Percentiles rank a stretch among this genome's conserved stretches.
These are phyloP conservation scores for Emergomyces orientalis DNA, from an alignment of 2,329 filamentous ascomycete genomes.

Conservation along the genomic window DNA sequence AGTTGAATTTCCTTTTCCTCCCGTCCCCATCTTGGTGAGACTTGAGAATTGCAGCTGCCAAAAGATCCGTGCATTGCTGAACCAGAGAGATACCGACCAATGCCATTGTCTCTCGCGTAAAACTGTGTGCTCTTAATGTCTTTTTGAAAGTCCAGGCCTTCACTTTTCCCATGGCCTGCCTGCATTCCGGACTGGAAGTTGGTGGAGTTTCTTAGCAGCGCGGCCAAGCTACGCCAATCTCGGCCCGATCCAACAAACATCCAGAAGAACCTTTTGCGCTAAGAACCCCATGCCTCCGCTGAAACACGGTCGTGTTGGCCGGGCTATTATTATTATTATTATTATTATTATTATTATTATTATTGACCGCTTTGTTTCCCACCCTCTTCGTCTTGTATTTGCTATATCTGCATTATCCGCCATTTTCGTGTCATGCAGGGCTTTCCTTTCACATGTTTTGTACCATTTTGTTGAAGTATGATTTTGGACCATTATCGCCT, in stretches of 20 bases:
- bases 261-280: background rate
- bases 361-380: background rate
- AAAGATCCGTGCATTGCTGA: background rate
- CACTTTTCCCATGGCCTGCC: background rate
- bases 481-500: background rate
- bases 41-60: background rate
- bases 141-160: background rate
- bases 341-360: background rate
- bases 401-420: background rate
- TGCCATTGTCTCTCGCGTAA: background rate
- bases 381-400: background rate
- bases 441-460: background rate
- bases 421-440: background rate
- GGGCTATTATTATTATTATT: background rate
- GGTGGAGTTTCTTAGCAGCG: slow-evolving; percentile 3
- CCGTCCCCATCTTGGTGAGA: background rate
- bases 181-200: background rate
- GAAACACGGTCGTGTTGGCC: background rate
- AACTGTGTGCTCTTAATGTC: background rate
- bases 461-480: background rate
- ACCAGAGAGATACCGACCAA: background rate
- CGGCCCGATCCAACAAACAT: background rate
- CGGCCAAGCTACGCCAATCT: background rate
- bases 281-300: background rate
- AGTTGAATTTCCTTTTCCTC: background rate